Conservation (phyloP, 1,284 basidiomycete genomes). For the Prillingera fragicola region DNA sequence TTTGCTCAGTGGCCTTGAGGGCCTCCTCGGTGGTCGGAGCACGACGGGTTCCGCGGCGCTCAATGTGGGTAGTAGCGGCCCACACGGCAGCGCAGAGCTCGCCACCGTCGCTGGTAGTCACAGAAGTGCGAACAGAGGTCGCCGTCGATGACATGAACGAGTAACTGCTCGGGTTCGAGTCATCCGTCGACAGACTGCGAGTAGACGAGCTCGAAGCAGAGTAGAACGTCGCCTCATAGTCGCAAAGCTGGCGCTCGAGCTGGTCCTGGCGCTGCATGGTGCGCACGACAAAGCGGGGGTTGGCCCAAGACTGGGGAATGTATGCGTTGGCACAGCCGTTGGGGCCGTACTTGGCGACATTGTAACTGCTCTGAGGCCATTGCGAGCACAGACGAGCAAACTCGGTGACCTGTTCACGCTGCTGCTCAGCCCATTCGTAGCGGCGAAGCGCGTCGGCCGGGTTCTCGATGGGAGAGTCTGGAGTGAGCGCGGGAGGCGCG, state of each 20-base stretch:
- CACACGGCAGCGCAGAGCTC: conserved; percentile 17
- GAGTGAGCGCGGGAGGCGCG: conserved; percentile 16
- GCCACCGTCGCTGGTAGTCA: conserved; percentile 1
- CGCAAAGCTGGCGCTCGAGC: conserved; percentile 38
- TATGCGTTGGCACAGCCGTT: conserved; percentile 53
- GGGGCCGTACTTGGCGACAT: conserved; percentile 65
- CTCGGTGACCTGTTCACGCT: conserved; percentile 31
- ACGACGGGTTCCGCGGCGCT: too few species aligned
- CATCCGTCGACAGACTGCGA: conserved; percentile 18
- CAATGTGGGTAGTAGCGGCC: conserved; percentile 6
- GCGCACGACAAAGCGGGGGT: conserved; percentile 59
- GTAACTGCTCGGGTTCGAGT: conserved; percentile 20
- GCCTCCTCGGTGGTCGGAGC: conserved; percentile 3
- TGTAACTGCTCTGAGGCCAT: conserved; percentile 73
- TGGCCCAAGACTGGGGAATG: conserved; percentile 63
- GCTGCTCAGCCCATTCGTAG: conserved; percentile 33
- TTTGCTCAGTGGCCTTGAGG: conserved; percentile 12
- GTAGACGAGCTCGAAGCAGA: conserved; percentile 12
- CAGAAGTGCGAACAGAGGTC: conserved; percentile 21
- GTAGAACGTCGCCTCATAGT: conserved; percentile 23
- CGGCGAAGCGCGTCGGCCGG: conserved; percentile 17
- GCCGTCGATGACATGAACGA: conserved; percentile 19
- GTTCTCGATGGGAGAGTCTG: conserved; percentile 18
- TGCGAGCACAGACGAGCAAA: conserved; percentile 51
- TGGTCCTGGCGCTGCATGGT: conserved; percentile 59